A percentile compares a stretch with the other conserved stretches of the same genome.
These are phyloP conservation scores for Diutina siamensis DNA, from an alignment of 1,139 yeast genomes.

Conservation along the genomic window DNA sequence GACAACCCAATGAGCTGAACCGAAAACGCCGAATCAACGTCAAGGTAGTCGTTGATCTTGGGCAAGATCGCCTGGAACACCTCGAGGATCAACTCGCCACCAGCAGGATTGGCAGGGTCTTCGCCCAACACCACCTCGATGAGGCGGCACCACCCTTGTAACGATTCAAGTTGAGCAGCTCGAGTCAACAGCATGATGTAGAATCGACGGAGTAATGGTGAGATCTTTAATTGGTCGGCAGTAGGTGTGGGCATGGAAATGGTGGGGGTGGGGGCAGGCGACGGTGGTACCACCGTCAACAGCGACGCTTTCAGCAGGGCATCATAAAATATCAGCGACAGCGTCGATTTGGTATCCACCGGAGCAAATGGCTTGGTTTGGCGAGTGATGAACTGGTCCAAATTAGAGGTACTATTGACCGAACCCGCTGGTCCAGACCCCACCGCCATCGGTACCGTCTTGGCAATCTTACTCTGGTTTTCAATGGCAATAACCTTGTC, in stretches of 20 bases:
- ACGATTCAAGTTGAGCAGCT: background rate
- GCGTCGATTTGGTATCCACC: background rate
- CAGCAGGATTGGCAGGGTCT: background rate
- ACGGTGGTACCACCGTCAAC: background rate
- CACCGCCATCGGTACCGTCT: background rate
- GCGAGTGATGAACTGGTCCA: background rate
- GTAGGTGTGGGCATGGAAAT: background rate
- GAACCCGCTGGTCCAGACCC: too few species aligned
- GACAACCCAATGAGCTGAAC: slow-evolving; percentile 69
- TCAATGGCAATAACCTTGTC: background rate
- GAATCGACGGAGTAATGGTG: background rate
- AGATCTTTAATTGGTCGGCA: background rate
- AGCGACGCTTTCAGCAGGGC: background rate
- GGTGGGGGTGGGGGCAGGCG: background rate
- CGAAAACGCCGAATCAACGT: slow-evolving; percentile 53
- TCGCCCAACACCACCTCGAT: background rate
- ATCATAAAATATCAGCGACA: background rate
- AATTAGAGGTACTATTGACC: background rate
- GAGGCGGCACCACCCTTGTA: slow-evolving; percentile 3
- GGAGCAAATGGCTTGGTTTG: background rate
- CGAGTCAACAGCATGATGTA: background rate
- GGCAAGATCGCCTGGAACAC: slow-evolving; percentile 69
- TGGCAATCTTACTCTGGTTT: background rate
- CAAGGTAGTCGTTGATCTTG: slow-evolving; percentile 56
- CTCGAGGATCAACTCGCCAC: slow-evolving; percentile 45